These are phyloP conservation scores for Aspergillus fumigatiaffinis DNA, from an alignment of 2,329 filamentous ascomycete genomes.

Conservation along the genomic window DNA sequence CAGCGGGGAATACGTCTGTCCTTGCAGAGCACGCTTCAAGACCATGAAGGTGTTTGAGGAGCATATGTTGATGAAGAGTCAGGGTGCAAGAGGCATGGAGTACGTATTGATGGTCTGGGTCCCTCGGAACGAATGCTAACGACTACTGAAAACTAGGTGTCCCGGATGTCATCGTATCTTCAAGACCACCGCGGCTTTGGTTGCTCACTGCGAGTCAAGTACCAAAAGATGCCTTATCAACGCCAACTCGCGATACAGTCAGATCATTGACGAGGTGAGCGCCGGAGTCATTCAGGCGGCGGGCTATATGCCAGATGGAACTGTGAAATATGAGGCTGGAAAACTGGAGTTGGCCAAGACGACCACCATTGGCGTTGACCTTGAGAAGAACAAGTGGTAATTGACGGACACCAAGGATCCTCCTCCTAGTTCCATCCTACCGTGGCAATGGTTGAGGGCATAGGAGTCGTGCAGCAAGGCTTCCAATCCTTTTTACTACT, in stretches of 20 bases:
- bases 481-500: too few species aligned
- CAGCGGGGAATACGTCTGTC: conserved; percentile 30
- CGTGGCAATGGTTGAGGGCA: neutral
- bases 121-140: neutral
- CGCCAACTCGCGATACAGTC: conserved; percentile 24
- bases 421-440: neutral
- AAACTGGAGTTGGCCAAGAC: conserved; percentile 13
- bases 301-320: conserved; percentile 31
- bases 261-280: conserved; percentile 36
- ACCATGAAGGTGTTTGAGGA: conserved; percentile 24
- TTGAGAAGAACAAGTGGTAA: conserved; percentile 11
- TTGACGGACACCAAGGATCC: neutral
- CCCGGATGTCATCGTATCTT: conserved; percentile 38
- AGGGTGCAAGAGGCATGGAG: conserved; percentile 14
- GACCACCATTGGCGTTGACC: conserved; percentile 9
- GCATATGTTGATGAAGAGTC: conserved; percentile 28
- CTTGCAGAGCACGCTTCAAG: conserved; percentile 28
- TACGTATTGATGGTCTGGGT: conserved; percentile 2
- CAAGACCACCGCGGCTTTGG: conserved; percentile 33
- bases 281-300: conserved; percentile 34
- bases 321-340: conserved; percentile 28
- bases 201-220: conserved; percentile 40
- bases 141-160: conserved; percentile 23
- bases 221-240: conserved; percentile 34
- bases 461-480: neutral